Base-by-base conservation (phyloP, 345 rosid species). In the Iberis pinnata region DNA sequence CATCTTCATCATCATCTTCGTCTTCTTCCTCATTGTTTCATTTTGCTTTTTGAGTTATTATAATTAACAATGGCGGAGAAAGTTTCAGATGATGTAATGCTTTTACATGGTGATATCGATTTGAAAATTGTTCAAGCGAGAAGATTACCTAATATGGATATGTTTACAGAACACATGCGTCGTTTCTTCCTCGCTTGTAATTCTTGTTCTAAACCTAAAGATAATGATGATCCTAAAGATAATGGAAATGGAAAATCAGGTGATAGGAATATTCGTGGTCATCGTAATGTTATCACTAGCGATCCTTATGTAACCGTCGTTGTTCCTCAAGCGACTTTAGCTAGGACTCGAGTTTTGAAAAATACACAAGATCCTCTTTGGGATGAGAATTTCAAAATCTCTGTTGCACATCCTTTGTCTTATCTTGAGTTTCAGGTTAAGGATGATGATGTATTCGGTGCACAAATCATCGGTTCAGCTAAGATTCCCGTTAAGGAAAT, bases 291-390 rank as follows among this genome's bases (percentile, higher is more conserved):
- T 16, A 69, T 92, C 75, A 81, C 90, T 46, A 83, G 90, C 59
- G 97, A 88, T 39, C 78, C 97, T 0, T 92, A 92, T 49, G 95
- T 81, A 32, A 83, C 88, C 58, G 90, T 92, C 42, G 60, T 68
- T 2, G 95, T 92, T 18, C 98, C 98, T 0, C 97, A 92, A 27
- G 76, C 88, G 29, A 92, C 95, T 12, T 53, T 92, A 10, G 98
- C 98, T 6, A 75, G 97, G 6, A 85, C 97, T 0, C 75, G 81
- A 17, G 95, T 92, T 10, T 12, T 92, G 32, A 83, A 80, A 58
- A 83, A 85, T 77, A 33, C 86, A 0, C 70, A 64, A 44, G 70
- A 74, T 60, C 98, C 98, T 11, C 12, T 1, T 7, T 92, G 97
- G 98, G 39, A 78, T 64, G 86, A 88, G 71, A 66, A 69, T 54